These are phyloP conservation scores for Aspergillus nanangensis DNA, from an alignment of 495 filamentous ascomycete genomes.

Conservation along the genomic window DNA sequence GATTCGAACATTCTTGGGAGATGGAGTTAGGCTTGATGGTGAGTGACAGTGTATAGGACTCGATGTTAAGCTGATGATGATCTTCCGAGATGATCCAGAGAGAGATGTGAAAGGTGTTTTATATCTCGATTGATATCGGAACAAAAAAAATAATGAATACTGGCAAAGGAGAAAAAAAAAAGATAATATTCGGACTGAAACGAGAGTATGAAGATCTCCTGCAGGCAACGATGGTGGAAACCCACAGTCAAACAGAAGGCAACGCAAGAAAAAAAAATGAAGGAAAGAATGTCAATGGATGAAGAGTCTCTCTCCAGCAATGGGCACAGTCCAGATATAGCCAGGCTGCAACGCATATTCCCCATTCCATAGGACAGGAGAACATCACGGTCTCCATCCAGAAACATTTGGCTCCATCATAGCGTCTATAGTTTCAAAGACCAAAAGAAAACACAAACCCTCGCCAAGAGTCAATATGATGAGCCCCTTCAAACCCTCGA, in stretches of 20 bases:
- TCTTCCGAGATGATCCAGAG: not conserved
- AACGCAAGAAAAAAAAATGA: not conserved
- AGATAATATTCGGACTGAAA: not conserved
- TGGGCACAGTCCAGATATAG: not conserved
- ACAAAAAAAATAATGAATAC: not conserved
- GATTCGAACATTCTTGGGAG: not conserved
- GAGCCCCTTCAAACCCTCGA: not conserved
- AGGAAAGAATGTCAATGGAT: not conserved
- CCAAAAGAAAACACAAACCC: not conserved
- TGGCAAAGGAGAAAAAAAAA: conserved; percentile 1
- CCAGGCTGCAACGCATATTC: not conserved
- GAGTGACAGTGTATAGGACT: not conserved
- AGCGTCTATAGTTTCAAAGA: too few species aligned
- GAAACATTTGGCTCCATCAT: too few species aligned
- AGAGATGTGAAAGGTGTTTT: not conserved
- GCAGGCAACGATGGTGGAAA: not conserved
- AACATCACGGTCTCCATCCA: too few species aligned
- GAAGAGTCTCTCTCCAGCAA: too few species aligned
- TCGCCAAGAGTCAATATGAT: not conserved
- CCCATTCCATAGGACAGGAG: too few species aligned
- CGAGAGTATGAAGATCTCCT: not conserved
- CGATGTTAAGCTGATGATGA: not conserved
- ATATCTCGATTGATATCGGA: not conserved
- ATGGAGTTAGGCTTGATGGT: not conserved
- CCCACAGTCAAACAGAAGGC: not conserved